Evolutionary conservation across 306 rosid species (phyloP).

Genomic region (Malus asiatica): DNA sequence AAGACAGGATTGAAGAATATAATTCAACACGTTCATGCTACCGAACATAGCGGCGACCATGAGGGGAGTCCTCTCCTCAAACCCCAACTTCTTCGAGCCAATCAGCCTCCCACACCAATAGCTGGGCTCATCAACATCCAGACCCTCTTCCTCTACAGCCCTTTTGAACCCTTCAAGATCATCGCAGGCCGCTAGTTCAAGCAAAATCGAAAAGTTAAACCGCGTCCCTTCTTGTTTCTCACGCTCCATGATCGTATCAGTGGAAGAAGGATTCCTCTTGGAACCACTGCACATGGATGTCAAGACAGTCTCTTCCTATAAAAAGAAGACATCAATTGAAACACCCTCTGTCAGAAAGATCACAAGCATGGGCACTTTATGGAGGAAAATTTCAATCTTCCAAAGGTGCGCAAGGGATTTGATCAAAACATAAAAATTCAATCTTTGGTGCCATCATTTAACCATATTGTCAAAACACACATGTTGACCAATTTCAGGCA

Average conservation of each 20-base stretch:
- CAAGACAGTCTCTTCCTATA: conserved; percentile 15
- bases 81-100: conserved; percentile 56
- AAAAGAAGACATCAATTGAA: conserved; percentile 2
- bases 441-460: neutral
- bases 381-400: neutral
- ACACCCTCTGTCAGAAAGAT: neutral
- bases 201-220: conserved; percentile 36
- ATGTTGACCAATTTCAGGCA: neutral
- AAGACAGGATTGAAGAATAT: conserved; percentile 40
- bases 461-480: conserved; percentile 13
- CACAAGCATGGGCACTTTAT: neutral
- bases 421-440: conserved; percentile 6
- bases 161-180: conserved; percentile 50
- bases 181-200: conserved; percentile 55
- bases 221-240: conserved; percentile 33
- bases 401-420: neutral
- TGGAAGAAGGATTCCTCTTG: conserved; percentile 38
- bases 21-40: conserved; percentile 50
- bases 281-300: conserved; percentile 67
- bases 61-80: conserved; percentile 73
- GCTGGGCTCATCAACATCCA: conserved; percentile 44
- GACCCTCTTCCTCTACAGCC: conserved; percentile 51
- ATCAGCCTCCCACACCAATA: conserved; percentile 73
- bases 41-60: conserved; percentile 85
- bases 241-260: conserved; percentile 42